These are phyloP conservation scores for Colletotrichum truncatum DNA, from an alignment of 2,329 filamentous ascomycete species.

Conservation along the genomic window DNA sequence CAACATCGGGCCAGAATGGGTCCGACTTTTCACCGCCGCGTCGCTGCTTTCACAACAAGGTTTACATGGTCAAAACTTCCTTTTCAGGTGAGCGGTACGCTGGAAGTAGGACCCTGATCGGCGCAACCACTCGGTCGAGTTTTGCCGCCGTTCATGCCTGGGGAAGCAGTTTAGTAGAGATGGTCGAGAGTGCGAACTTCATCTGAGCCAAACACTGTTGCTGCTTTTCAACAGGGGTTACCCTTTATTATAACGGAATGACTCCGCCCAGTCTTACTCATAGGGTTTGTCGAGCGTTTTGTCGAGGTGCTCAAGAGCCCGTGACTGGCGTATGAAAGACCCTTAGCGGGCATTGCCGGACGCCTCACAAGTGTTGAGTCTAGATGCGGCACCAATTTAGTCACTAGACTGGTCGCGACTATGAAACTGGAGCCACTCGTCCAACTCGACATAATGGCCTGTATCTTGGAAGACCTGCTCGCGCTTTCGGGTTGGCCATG, in stretches of 20 bases:
- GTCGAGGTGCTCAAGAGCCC: not conserved
- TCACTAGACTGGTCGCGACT: not conserved
- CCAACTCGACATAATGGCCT: not conserved
- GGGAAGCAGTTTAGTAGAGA: not conserved
- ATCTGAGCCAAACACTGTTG: slow-evolving; percentile 11
- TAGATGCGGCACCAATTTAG: not conserved
- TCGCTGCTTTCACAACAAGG: slow-evolving; percentile 6
- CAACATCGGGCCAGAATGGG: not conserved
- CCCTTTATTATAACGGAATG: not conserved
- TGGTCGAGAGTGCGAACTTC: slow-evolving; percentile 21
- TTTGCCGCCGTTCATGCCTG: not conserved
- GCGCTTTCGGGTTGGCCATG: not conserved
- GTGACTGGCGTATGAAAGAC: too few species aligned
- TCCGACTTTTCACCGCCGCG: not conserved
- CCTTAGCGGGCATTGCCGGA: too few species aligned
- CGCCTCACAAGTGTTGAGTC: too few species aligned
- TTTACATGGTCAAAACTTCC: slow-evolving; percentile 18
- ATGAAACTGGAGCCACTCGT: not conserved
- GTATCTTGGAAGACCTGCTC: not conserved
- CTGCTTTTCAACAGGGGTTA: not conserved
- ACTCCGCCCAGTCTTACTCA: too few species aligned
- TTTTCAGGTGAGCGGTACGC: not conserved
- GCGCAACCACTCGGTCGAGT: not conserved
- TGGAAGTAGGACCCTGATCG: slow-evolving; percentile 23
- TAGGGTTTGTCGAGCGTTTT: too few species aligned